Evolutionary conservation across 2,329 filamentous ascomycete genomes (phyloP), one percentile per base, ranked within the genome.

Genomic region (Mollisia scopiformis): DNA sequence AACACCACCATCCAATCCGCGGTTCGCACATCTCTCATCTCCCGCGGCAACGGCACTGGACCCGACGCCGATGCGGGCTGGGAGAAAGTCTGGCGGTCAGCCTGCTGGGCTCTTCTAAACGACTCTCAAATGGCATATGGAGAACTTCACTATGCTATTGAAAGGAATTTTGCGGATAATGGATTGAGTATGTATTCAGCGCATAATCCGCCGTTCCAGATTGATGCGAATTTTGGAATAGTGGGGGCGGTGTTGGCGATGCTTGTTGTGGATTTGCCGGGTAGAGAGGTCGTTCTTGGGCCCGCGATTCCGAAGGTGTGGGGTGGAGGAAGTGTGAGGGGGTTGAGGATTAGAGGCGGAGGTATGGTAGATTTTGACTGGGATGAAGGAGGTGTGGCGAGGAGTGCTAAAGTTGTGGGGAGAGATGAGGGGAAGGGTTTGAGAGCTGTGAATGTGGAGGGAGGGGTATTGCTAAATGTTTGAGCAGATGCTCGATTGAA

Each of bases 171-270:
- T 25, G 82, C 76, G 0, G 71, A 58, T 0, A 86, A 85, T 64
- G 78, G 78, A 2, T 71, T 85, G 30, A 79, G 76, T 43, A 82
- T 85, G 78, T 86, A 85, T 66, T 72, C 65, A 8, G 81, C 75
- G 0, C 68, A 72, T 10, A 71, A 75, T 6, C 71, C 72, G 50
- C 82, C 84, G 1, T 86, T 86, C 64, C 84, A 86, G 73, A 84
- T 86, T 59, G 84, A 86, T 68, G 84, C 83, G 6, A 86, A 86
- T 67, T 85, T 83, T 62, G 84, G 83, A 1, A 70, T 79, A 23
- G 75, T 75, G 2, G 83, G 81, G 0, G 81, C 80, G 0, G 75
- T 84, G 55, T 61, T 85, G 57, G 75, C 76, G 59, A 81, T 85
- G 81, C 68, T 85, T 41, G 75, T 83, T 51, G 76, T 83, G n/a